Evolutionary conservation across 306 rosid species (phyloP).

Genomic region (Begonia fuchsioides): DNA sequence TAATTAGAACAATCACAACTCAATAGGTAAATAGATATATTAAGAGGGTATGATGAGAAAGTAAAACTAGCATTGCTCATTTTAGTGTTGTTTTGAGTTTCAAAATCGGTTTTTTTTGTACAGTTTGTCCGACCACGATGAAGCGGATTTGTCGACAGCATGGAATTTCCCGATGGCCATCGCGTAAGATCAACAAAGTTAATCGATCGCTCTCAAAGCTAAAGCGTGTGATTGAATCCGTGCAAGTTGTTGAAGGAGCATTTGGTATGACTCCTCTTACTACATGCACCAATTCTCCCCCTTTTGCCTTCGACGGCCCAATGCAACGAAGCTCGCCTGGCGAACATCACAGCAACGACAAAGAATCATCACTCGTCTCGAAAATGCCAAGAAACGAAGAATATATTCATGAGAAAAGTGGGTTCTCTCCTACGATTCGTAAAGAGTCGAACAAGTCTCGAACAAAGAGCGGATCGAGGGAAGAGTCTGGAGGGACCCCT

Average conservation of each 20-base stretch:
- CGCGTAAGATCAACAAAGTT: constrained; percentile 84
- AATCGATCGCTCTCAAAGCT: constrained; percentile 70
- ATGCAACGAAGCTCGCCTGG: constrained; percentile 21
- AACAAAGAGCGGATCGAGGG: constrained; percentile 51
- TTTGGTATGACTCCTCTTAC: constrained; percentile 43
- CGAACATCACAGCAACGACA: constrained; percentile 22
- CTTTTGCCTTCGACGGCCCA: constrained; percentile 29
- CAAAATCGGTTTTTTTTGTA: background rate
- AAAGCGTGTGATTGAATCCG: constrained; percentile 68
- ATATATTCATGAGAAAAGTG: constrained; percentile 18
- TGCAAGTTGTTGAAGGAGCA: constrained; percentile 70
- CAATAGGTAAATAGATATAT: too few species aligned
- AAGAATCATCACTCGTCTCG: constrained; percentile 20
- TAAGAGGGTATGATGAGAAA: too few species aligned
- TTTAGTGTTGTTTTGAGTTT: background rate
- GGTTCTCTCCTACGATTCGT: constrained; percentile 11
- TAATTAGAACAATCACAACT: too few species aligned
- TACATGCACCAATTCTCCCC: constrained; percentile 31
- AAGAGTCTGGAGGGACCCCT: constrained; percentile 55
- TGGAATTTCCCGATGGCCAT: constrained; percentile 91
- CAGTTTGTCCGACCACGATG: constrained; percentile 97
- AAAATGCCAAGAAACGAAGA: constrained; percentile 28
- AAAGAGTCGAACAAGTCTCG: constrained; percentile 24
- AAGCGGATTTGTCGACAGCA: constrained; percentile 90
- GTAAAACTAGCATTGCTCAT: too few species aligned